A percentile compares a stretch with the other conserved stretches of the same genome.
Conservation (phyloP, 495 filamentous ascomycete genomes). For the Oleoguttula mirabilis region DNA sequence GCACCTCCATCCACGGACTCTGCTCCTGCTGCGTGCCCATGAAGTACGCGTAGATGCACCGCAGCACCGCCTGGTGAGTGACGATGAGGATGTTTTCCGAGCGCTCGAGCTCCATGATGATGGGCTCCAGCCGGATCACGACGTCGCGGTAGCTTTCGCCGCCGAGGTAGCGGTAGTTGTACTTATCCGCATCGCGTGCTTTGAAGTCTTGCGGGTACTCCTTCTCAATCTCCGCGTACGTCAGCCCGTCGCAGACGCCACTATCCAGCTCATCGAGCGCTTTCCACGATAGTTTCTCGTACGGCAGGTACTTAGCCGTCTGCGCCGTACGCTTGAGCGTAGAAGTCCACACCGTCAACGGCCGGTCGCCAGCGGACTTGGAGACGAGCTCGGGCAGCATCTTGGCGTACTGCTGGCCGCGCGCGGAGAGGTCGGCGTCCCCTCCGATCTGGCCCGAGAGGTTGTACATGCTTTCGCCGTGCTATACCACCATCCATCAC, state of each 20-base stretch:
- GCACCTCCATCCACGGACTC: constrained; percentile 95
- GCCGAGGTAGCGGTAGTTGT: constrained; percentile 97
- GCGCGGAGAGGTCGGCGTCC: constrained; percentile 73
- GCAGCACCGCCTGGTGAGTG: constrained; percentile 89
- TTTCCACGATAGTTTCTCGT: constrained; percentile 94
- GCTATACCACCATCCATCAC: constrained; percentile 40
- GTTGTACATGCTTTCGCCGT: constrained; percentile 90
- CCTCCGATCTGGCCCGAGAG: constrained; percentile 80
- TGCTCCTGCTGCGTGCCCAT: constrained; percentile 89
- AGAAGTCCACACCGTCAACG: constrained; percentile 93
- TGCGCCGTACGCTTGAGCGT: constrained; percentile 87
- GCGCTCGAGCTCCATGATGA: constrained; percentile 97
- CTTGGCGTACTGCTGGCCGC: constrained; percentile 74
- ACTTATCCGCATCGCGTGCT: constrained; percentile 91
- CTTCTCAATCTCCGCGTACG: constrained; percentile 83
- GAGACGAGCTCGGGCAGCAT: constrained; percentile 69
- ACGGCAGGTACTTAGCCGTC: constrained; percentile 74
- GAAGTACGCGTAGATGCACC: constrained; percentile 97
- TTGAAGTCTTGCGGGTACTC: constrained; percentile 87
- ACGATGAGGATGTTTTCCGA: constrained; percentile 96
- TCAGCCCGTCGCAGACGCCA: constrained; percentile 91
- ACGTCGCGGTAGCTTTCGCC: constrained; percentile 97
- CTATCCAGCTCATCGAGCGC: constrained; percentile 94
- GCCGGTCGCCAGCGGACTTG: constrained; percentile 66
- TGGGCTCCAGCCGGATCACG: constrained; percentile 91